Percentiles rank a stretch among this genome's conserved stretches.
Conservation (phyloP, 2,329 filamentous ascomycete species). For the Epichloe brachyelytri region DNA sequence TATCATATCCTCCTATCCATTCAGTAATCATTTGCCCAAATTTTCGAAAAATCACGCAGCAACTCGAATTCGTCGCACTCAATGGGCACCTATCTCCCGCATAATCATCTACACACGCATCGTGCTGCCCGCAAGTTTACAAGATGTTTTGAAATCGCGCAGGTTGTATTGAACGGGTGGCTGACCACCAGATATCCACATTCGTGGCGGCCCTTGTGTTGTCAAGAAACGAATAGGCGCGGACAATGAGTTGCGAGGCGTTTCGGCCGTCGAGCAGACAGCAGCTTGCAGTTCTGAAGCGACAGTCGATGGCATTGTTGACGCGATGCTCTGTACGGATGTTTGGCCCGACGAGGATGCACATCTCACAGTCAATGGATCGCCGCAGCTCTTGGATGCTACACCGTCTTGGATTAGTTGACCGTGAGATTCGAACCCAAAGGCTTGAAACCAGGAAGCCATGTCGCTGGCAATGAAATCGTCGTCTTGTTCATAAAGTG, state of each 20-base stretch:
- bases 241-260: slow-evolving; percentile 6
- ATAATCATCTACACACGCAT: neutral
- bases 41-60: too few species aligned
- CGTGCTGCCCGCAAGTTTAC: slow-evolving; percentile 36
- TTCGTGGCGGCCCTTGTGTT: slow-evolving; percentile 16
- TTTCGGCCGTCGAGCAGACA: neutral
- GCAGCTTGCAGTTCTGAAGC: slow-evolving; percentile 23
- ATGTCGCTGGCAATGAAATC: slow-evolving; percentile 29
- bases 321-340: slow-evolving; percentile 10
- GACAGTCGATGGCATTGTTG: slow-evolving; percentile 17
- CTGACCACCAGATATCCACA: slow-evolving; percentile 24
- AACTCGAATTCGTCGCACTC: too few species aligned
- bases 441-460: slow-evolving; percentile 36
- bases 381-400: neutral
- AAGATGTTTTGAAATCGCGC: slow-evolving; percentile 20
- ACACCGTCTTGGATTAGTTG: slow-evolving; percentile 20
- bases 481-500: slow-evolving; percentile 27
- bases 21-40: too few species aligned
- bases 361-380: neutral
- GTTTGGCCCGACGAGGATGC: slow-evolving; percentile 8
- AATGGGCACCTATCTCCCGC: too few species aligned
- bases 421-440: slow-evolving; percentile 33
- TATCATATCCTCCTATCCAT: too few species aligned
- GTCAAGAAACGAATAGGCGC: slow-evolving; percentile 20
- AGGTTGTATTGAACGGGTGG: slow-evolving; percentile 16